Conservation (phyloP, 306 rosid genomes). For the Senna tora region DNA sequence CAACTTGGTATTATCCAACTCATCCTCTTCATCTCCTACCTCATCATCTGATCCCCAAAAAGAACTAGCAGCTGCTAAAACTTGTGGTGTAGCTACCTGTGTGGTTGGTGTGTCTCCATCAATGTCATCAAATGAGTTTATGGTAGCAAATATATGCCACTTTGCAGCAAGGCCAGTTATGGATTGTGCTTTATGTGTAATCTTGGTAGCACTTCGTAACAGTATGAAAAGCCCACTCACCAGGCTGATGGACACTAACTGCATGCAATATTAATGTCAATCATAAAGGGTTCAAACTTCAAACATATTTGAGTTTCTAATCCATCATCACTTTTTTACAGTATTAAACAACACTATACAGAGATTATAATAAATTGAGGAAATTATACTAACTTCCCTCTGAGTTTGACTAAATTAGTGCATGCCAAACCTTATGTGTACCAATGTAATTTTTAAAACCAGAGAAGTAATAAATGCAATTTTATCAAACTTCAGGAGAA, state of each 20-base stretch:
- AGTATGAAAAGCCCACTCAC: constrained; percentile 80
- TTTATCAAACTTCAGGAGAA: too few relatives aligned
- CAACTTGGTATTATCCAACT: constrained; percentile 66
- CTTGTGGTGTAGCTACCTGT: constrained; percentile 43
- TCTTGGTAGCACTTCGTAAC: constrained; percentile 76
- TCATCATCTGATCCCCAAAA: constrained; percentile 59
- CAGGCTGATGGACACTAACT: constrained; percentile 78
- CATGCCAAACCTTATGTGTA: too few relatives aligned
- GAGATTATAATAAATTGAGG: too few relatives aligned
- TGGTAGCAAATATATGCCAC: constrained; percentile 82
- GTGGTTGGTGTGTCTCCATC: constrained; percentile 61
- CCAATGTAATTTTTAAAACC: too few relatives aligned
- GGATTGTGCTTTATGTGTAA: constrained; percentile 89
- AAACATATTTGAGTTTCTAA: constrained; percentile 15
- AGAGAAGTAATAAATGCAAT: too few relatives aligned
- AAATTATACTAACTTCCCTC: too few relatives aligned
- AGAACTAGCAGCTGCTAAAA: constrained; percentile 22
- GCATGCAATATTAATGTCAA: constrained; percentile 56
- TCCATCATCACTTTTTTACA: background rate
- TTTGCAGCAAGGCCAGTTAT: constrained; percentile 80
- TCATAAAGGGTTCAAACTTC: background rate
- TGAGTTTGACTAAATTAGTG: too few relatives aligned
- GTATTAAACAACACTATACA: too few relatives aligned
- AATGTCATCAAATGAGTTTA: constrained; percentile 66
- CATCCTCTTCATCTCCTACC: constrained; percentile 68